phyloP scores from a whole-genome alignment of 2,329 filamentous ascomycete species.

The Pestalotiopsis sp. region DNA sequence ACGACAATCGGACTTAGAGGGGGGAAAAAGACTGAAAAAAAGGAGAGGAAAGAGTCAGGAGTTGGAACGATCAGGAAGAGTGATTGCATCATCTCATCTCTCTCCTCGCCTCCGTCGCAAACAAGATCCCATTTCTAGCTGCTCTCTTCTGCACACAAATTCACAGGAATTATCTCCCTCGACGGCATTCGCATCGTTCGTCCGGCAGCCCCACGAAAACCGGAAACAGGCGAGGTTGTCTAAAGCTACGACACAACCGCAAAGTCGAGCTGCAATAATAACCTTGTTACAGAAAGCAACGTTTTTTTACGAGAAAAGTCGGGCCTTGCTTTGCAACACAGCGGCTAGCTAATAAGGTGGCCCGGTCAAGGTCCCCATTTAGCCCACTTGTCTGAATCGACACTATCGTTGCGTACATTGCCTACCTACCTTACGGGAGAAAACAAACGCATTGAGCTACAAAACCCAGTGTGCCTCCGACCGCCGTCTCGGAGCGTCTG shows the following conservation, averaged over 20 bases:
- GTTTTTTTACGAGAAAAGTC: constrained; percentile 2
- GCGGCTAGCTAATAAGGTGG: background rate
- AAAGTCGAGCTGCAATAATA: constrained; percentile 9
- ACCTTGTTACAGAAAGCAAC: constrained; percentile 11
- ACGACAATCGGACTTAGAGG: constrained; percentile 2
- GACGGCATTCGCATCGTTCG: background rate
- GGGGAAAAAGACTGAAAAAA: background rate
- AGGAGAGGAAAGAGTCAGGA: background rate
- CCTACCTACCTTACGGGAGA: background rate
- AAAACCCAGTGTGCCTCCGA: constrained; percentile 1
- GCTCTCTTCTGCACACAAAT: background rate
- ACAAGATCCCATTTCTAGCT: background rate
- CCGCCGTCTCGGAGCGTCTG: background rate
- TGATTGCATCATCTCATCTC: background rate
- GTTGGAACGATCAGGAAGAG: background rate
- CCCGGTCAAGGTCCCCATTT: background rate
- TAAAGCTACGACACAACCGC: background rate
- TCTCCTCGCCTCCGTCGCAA: background rate
- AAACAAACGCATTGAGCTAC: constrained; percentile 4
- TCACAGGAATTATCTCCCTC: background rate
- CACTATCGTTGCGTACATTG: constrained; percentile 5
- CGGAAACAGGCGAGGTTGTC: background rate
- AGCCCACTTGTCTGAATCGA: constrained; percentile 6
- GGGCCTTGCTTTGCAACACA: background rate
- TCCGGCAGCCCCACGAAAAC: background rate